phyloP scores from a whole-genome alignment of 495 filamentous ascomycete genomes.

The Aspergillus indologenus region DNA sequence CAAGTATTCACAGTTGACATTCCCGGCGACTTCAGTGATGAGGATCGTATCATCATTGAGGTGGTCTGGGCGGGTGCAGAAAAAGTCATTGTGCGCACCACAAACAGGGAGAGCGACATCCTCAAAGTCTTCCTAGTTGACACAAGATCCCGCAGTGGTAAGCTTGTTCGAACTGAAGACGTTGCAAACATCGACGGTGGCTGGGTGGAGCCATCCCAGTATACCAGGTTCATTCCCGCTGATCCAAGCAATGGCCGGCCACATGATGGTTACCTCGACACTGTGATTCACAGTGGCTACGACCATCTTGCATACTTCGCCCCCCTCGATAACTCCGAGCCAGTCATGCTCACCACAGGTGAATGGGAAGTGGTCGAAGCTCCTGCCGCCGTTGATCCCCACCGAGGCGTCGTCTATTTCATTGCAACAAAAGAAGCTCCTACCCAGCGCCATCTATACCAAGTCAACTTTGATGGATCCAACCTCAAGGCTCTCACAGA shows the following conservation, averaged over 20 bases:
- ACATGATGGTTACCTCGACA: slow-evolving; percentile 90
- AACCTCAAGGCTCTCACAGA: slow-evolving; percentile 70
- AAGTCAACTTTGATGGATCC: slow-evolving; percentile 77
- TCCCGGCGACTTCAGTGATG: slow-evolving; percentile 70
- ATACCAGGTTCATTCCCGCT: slow-evolving; percentile 82
- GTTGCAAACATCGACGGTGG: slow-evolving; percentile 83
- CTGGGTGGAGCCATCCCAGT: slow-evolving; percentile 93
- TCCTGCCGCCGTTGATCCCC: slow-evolving; percentile 82
- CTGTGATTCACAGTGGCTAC: slow-evolving; percentile 78
- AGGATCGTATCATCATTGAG: slow-evolving; percentile 88
- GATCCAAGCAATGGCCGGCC: slow-evolving; percentile 72
- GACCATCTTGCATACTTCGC: slow-evolving; percentile 94
- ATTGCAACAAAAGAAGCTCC: slow-evolving; percentile 81
- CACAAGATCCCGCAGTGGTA: slow-evolving; percentile 68
- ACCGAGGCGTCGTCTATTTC: slow-evolving; percentile 84
- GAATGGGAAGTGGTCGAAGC: slow-evolving; percentile 91
- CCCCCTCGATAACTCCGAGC: slow-evolving; percentile 78
- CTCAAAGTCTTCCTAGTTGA: slow-evolving; percentile 84
- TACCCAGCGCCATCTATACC: slow-evolving; percentile 87
- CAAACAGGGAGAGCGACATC: slow-evolving; percentile 90
- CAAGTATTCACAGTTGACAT: slow-evolving; percentile 79
- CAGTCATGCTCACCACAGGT: slow-evolving; percentile 81
- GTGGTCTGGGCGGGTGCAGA: slow-evolving; percentile 80
- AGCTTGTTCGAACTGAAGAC: slow-evolving; percentile 72
- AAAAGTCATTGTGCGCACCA: slow-evolving; percentile 81